phyloP scores from a whole-genome alignment of 1,284 basidiomycete genomes.

The Trichosporon coremiiforme region DNA sequence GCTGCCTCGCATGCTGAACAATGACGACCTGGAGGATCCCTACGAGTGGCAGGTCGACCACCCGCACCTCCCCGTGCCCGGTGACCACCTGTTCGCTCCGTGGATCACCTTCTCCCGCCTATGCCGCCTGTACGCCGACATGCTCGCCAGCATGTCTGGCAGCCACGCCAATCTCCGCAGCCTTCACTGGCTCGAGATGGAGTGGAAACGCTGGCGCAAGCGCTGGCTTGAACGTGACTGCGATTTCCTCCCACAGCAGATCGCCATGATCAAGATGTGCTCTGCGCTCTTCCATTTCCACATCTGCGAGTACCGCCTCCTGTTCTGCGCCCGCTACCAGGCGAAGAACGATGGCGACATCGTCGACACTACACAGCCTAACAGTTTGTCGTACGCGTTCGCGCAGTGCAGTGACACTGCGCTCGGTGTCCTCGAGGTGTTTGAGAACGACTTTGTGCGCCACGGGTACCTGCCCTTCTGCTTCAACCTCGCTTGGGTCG shows the following conservation, averaged over 20 bases:
- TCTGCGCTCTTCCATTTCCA: constrained; percentile 37
- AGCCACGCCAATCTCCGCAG: constrained; percentile 37
- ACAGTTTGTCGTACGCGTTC: constrained; percentile 33
- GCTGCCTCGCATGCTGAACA: constrained; percentile 38
- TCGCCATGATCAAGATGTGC: constrained; percentile 34
- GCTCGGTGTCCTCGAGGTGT: constrained; percentile 31
- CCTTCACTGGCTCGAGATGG: constrained; percentile 39
- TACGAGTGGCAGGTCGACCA: constrained; percentile 43
- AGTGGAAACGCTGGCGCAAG: constrained; percentile 38
- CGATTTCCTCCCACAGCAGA: constrained; percentile 32
- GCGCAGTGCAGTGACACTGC: constrained; percentile 35
- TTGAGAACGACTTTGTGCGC: constrained; percentile 35
- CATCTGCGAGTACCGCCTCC: constrained; percentile 38
- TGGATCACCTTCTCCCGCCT: constrained; percentile 39
- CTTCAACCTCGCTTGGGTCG: constrained; percentile 38
- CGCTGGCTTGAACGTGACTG: constrained; percentile 39
- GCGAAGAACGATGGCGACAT: constrained; percentile 22
- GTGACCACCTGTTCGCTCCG: constrained; percentile 43
- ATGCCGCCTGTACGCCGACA: constrained; percentile 37
- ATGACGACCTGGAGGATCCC: constrained; percentile 38
- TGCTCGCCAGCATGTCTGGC: constrained; percentile 38
- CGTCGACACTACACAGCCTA: constrained; percentile 32
- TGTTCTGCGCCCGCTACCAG: constrained; percentile 34
- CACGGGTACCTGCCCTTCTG: constrained; percentile 37
- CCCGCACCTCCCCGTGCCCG: constrained; percentile 38